Percentiles rank a stretch among this genome's conserved stretches.
Evolutionary conservation across 1,139 yeast genomes (phyloP).

Genomic region (Pichia sp.): DNA sequence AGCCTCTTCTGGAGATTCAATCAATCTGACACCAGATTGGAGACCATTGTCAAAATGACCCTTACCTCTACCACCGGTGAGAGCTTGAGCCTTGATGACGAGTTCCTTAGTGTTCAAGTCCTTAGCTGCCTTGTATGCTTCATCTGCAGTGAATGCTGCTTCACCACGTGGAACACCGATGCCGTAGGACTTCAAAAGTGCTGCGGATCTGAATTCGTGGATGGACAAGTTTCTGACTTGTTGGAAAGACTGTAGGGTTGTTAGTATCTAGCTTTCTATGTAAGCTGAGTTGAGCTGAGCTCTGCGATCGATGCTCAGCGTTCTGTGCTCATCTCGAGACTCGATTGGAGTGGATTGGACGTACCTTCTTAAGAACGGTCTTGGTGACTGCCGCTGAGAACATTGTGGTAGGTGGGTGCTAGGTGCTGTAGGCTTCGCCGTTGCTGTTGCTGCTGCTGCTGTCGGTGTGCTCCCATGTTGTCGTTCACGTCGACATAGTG

Average conservation of each 20-base stretch:
- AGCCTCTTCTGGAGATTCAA: conserved; percentile 82
- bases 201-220: conserved; percentile 96
- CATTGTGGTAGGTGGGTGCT: too few relatives aligned
- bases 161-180: conserved; percentile 88
- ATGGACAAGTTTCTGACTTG: conserved; percentile 72
- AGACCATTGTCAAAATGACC: conserved; percentile 95
- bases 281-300: too few relatives aligned
- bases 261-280: too few relatives aligned
- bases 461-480: too few relatives aligned
- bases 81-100: conserved; percentile 96
- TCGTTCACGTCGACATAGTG: too few relatives aligned
- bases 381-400: too few relatives aligned
- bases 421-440: too few relatives aligned
- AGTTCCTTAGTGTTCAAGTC: conserved; percentile 64
- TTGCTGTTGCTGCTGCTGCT: too few relatives aligned
- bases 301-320: too few relatives aligned
- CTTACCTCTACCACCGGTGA: conserved; percentile 99
- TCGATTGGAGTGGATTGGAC: too few relatives aligned
- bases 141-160: conserved; percentile 86
- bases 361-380: too few relatives aligned
- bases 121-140: conserved; percentile 77
- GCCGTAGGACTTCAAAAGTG: conserved; percentile 67
- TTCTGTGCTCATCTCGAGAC: too few relatives aligned
- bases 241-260: conserved; percentile 3
- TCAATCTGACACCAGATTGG: conserved; percentile 94